Evolutionary conservation across 192 early-diverging fungal genomes (phyloP).

Genomic region (Geranomyces variabilis): DNA sequence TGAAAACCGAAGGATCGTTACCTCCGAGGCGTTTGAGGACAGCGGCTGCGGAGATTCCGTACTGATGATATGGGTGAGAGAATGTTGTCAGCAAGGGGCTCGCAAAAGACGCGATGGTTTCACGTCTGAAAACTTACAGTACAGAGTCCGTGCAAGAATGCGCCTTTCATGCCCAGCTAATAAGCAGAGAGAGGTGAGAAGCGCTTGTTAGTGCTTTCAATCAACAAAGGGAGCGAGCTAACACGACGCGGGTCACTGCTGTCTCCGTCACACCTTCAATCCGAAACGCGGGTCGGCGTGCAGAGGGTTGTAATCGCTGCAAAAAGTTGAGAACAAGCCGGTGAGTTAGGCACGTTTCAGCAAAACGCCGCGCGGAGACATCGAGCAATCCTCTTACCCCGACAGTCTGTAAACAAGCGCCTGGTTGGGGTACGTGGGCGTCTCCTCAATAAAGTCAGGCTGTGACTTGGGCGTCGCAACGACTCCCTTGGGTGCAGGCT

Average conservation of each 20-base stretch:
- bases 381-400: conserved; percentile 51
- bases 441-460: conserved; percentile 60
- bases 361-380: background rate
- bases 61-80: conserved; percentile 46
- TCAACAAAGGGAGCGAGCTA: too few species aligned
- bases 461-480: conserved; percentile 53
- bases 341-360: too few species aligned
- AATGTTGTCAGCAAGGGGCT: background rate
- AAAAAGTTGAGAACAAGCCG: too few species aligned
- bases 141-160: conserved; percentile 74
- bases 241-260: too few species aligned
- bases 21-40: conserved; percentile 57
- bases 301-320: conserved; percentile 75
- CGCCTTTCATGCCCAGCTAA: conserved; percentile 67
- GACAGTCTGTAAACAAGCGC: conserved; percentile 75
- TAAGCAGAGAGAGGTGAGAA: too few species aligned
- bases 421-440: conserved; percentile 52
- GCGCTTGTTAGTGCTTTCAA: too few species aligned
- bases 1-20: conserved; percentile 60
- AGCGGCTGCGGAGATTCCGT: conserved; percentile 62
- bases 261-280: conserved; percentile 28
- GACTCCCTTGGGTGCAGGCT: conserved; percentile 54
- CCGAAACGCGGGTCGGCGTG: conserved; percentile 74
- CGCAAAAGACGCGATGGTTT: too few species aligned
- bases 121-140: conserved; percentile 58